Evolutionary conservation across 2,329 filamentous ascomycete species (phyloP), one percentile per base, ranked within the genome.

Genomic region (Lachnellula subtilissima): DNA sequence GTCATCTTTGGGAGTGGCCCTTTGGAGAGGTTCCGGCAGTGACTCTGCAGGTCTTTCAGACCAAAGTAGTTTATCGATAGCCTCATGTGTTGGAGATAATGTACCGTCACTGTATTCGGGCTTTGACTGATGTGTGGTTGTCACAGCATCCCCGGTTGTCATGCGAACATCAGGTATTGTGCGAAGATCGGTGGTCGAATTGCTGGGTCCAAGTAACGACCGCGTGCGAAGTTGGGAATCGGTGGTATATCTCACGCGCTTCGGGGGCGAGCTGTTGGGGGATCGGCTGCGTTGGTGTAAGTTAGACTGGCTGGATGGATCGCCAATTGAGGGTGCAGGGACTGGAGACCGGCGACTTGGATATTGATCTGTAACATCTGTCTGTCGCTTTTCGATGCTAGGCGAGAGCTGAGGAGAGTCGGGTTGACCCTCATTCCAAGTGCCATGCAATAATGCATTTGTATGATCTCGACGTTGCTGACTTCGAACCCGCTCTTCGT

Each of bases 381-480:
- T 39, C 8, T 63, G 63, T 49, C 54, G 52, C 22, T 52, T 53
- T 28, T 63, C 61, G 48, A 59, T 50, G 12, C 49, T 53, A n/a
- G 65, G 63, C 42, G 65, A 68, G 48, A 52, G 48, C 43, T 65
- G 65, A 7, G 82, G 82, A 5, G 82, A 85, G 58, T 84, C 79
- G 0, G 81, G 79, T 58, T 86, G 83, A 2, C 81, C 83, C 65
- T 86, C 80, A 55, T 85, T 85, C 81, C 81, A 85, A 6, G 79
- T 83, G 4, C 78, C 80, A 15, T 75, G 78, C 55, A 82, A 61
- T 40, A 85, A 75, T 22, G 83, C 81, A 50, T 74, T 79, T 19
- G 75, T 71, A 61, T 85, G 81, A 46, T 84, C 80, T 52, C 67
- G 58, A 37, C 67, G 63, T 46, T 70, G 69, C 50, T 70, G 64